These are phyloP conservation scores for Mycena haematopus DNA, from an alignment of 768 basidiomycete species.

Conservation along the genomic window DNA sequence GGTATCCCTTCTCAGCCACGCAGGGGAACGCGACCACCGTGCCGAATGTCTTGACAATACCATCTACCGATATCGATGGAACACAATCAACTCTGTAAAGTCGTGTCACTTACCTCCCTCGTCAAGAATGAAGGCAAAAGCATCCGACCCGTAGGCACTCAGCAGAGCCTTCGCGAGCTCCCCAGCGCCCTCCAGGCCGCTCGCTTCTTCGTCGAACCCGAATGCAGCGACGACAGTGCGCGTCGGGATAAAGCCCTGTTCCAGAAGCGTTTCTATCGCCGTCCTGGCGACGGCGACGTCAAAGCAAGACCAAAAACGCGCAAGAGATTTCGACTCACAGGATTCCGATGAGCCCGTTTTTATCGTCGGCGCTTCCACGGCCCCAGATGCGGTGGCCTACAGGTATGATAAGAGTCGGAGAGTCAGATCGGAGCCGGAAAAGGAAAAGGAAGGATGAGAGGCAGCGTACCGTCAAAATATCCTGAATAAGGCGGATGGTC, in stretches of 20 bases:
- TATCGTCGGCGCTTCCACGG: conserved; percentile 56
- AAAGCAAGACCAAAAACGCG: not conserved
- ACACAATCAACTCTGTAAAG: too few relatives aligned
- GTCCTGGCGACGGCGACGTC: conserved; percentile 11
- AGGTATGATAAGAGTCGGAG: not conserved
- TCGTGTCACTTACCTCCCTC: conserved; percentile 50
- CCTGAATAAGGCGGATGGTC: conserved; percentile 64
- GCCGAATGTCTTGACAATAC: conserved; percentile 37
- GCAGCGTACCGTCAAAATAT: conserved; percentile 52
- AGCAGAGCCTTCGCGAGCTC: conserved; percentile 45
- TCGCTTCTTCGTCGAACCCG: conserved; percentile 63
- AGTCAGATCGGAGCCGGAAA: not conserved
- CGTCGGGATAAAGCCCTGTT: conserved; percentile 29
- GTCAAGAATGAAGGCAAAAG: conserved; percentile 67
- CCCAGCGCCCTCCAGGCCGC: conserved; percentile 49
- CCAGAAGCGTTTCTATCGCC: conserved; percentile 26
- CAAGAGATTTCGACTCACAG: conserved; percentile 30
- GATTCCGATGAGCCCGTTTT: conserved; percentile 41
- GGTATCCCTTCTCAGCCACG: conserved; percentile 60
- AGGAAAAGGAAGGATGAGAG: too few relatives aligned
- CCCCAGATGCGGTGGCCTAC: conserved; percentile 53
- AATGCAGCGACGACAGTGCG: conserved; percentile 33
- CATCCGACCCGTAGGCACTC: conserved; percentile 58
- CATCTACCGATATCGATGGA: conserved; percentile 17
- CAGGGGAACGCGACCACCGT: conserved; percentile 49